phyloP scores from a whole-genome alignment of 2,329 filamentous ascomycete species.

The Parafenestella ontariensis region DNA sequence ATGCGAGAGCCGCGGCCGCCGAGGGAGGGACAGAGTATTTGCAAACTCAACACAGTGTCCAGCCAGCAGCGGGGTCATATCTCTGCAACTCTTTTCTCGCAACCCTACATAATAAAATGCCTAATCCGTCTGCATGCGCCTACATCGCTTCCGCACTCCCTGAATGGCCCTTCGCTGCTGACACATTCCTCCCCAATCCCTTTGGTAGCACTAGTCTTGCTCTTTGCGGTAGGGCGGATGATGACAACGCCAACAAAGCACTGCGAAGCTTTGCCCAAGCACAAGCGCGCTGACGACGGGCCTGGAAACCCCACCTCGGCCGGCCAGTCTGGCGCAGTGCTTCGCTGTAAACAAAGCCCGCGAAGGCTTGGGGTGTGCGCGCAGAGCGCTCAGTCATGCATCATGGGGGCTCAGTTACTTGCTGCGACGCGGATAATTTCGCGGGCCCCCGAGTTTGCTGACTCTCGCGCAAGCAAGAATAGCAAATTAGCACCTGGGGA shows the following conservation, averaged over 20 bases:
- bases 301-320: neutral
- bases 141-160: neutral
- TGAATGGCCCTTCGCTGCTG: conserved; percentile 6
- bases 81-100: neutral
- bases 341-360: neutral
- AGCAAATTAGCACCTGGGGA: neutral
- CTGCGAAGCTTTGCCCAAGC: neutral
- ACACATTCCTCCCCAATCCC: conserved; percentile 4
- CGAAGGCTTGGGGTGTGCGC: neutral
- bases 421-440: neutral
- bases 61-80: conserved; percentile 1
- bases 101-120: neutral
- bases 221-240: neutral
- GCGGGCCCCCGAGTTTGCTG: neutral
- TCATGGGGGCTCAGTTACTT: neutral
- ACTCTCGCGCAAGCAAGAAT: neutral
- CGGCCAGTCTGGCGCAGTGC: neutral
- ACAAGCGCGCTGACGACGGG: neutral
- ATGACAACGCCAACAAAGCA: neutral
- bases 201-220: conserved; percentile 1
- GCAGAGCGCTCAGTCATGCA: conserved; percentile 1
- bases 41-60: neutral
- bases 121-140: conserved; percentile 1
- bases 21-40: neutral
- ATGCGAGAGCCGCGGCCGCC: neutral